Evolutionary conservation across 139 green algal species (phyloP).

Genomic region (Micromonas commoda): DNA sequence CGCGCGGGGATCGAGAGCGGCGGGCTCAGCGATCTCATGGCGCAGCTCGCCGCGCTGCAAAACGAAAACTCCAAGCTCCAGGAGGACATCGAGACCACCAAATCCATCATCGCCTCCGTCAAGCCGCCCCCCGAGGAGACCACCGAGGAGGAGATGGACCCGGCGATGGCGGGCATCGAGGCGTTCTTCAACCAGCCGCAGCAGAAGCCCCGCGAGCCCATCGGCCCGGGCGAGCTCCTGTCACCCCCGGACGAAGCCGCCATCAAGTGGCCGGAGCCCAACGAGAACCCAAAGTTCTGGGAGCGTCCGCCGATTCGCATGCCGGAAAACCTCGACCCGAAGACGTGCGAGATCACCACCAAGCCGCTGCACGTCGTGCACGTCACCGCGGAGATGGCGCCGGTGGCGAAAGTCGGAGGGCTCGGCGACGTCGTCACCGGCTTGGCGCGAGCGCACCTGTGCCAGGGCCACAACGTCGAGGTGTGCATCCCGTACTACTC

Average conservation of each 20-base stretch:
- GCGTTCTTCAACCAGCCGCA: too few species aligned
- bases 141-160: neutral
- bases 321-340: neutral
- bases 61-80: neutral
- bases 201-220: too few species aligned
- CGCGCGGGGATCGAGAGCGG: neutral
- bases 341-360: neutral
- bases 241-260: neutral
- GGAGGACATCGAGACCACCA: neutral
- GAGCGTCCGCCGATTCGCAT: neutral
- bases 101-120: neutral
- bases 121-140: neutral
- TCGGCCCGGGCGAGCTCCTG: neutral
- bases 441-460: constrained; percentile 34
- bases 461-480: constrained; percentile 52
- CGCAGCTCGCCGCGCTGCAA: neutral
- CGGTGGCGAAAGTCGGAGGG: constrained; percentile 88
- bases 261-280: neutral
- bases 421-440: constrained; percentile 82
- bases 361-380: constrained; percentile 75
- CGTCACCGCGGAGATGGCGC: constrained; percentile 87
- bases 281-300: neutral
- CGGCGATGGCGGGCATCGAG: neutral
- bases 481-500: constrained; percentile 80
- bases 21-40: neutral